Evolutionary conservation across 2,329 filamentous ascomycete genomes (phyloP).

Genomic region (Colletotrichum tropicale): DNA sequence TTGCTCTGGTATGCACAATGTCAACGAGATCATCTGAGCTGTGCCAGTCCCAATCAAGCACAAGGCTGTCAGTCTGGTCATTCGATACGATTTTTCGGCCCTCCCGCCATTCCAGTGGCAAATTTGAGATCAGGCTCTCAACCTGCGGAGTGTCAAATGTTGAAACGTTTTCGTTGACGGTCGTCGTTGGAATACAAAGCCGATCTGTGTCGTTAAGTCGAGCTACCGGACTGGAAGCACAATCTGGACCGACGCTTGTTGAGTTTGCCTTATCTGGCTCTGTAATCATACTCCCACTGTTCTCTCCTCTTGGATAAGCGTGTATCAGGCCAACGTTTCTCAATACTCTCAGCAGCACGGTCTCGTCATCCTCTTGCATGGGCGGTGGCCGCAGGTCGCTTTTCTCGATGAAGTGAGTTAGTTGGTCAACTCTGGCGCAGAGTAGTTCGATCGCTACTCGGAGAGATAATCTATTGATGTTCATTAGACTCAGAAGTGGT

Average conservation of each 20-base stretch:
- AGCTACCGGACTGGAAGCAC: background rate
- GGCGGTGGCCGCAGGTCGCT: constrained; percentile 38
- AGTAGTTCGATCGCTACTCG: background rate
- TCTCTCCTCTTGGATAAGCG: background rate
- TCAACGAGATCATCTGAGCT: background rate
- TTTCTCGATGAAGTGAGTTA: constrained; percentile 41
- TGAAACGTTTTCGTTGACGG: background rate
- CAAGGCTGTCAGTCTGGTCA: background rate
- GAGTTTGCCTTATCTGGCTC: background rate
- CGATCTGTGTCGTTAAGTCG: background rate
- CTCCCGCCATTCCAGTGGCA: background rate
- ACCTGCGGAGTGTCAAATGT: background rate
- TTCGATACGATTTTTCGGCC: background rate
- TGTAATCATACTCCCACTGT: background rate
- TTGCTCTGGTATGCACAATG: background rate
- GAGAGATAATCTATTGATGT: background rate
- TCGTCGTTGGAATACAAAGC: background rate
- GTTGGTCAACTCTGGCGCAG: background rate
- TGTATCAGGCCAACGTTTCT: background rate
- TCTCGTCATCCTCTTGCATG: constrained; percentile 30
- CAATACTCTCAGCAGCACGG: background rate
- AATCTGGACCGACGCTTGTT: background rate
- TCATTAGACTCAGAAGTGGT: background rate
- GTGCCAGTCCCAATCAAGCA: background rate
- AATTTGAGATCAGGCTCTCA: background rate